Evolutionary conservation across 2,329 filamentous ascomycete genomes (phyloP), one percentile per base, ranked within the genome.

Genomic region (Aspergillus ruber): DNA sequence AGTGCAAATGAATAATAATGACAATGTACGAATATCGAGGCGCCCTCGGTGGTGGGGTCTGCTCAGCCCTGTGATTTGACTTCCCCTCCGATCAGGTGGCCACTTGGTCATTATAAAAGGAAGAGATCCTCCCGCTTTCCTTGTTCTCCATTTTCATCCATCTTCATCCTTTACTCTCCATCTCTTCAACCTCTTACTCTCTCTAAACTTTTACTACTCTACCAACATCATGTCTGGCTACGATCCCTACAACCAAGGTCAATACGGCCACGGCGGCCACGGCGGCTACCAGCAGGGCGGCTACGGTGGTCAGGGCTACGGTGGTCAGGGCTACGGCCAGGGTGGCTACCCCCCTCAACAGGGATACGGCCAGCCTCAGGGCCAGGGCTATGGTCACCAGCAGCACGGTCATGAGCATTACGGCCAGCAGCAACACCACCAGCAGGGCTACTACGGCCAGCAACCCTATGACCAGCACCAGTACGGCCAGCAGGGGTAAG

Each of bases 311-410:
- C 20, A 20, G 20, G 23, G 17, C 21, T 29, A 43, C 6, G 55
- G 60, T 23, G 50, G 49, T 17, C 59, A 62, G 27, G 52, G 44
- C 27, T 49, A 53, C 38, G 50, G 58, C 41, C 59, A 61, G 46
- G 49, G 48, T 33, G 50, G 50, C 9, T 56, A 57, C 49, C 36
- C 49, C 42, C 55, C 48, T 21, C 48, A 53, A 21, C 46, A 56
- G 25, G 47, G 48, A 4, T 46, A 51, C 29, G 44, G 46, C 18
- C 52, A 54, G 46, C 51, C 48, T 18, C 59, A 62, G 35, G 51
- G 47, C 47, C 54, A 61, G 36, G 55, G 56, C 44, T 57, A 63
- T 43, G 50, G 60, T 49, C 61, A 65, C 49, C 58, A 63, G 29
- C 54, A 51, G 36, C 52, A 56, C 47, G 53, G 58, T 36, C 43